phyloP scores from a whole-genome alignment of 2,329 filamentous ascomycete species.

The Zasmidium citrigriseum region DNA sequence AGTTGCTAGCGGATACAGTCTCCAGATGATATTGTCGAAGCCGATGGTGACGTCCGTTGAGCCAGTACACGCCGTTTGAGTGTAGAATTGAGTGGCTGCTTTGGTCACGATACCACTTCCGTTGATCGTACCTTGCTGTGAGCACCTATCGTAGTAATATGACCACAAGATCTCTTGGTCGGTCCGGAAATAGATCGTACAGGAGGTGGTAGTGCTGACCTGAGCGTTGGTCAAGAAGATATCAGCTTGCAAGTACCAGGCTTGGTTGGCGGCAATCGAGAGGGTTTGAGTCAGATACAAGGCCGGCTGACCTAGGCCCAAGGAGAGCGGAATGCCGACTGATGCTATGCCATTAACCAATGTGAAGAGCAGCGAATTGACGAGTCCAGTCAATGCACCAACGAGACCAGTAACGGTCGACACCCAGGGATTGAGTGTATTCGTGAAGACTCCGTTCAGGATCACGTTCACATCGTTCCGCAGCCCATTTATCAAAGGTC shows the following conservation, averaged over 20 bases:
- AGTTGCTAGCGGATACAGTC: neutral
- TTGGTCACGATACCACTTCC: constrained; percentile 1
- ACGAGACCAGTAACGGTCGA: neutral
- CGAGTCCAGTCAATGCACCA: constrained; percentile 1
- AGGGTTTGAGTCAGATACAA: neutral
- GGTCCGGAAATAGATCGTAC: constrained; percentile 6
- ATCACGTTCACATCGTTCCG: neutral
- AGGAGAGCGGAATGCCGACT: neutral
- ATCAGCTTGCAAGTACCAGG: constrained; percentile 5
- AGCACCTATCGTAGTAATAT: neutral
- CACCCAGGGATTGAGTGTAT: neutral
- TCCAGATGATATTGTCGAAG: constrained; percentile 5
- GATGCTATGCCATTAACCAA: neutral
- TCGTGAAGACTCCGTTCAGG: neutral
- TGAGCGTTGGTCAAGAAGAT: constrained; percentile 1
- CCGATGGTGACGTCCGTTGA: constrained; percentile 1
- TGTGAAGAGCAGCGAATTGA: neutral
- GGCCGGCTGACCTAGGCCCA: neutral
- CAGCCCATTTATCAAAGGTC: neutral
- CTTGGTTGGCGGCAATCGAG: neutral
- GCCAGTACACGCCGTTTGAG: neutral
- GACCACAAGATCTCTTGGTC: constrained; percentile 7
- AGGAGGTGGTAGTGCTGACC: constrained; percentile 1
- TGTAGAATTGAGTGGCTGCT: constrained; percentile 1
- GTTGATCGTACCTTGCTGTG: neutral